Evolutionary conservation across 2,329 filamentous ascomycete species (phyloP), one percentile per base, ranked within the genome.

Genomic region (Fusarium guadeloupense): DNA sequence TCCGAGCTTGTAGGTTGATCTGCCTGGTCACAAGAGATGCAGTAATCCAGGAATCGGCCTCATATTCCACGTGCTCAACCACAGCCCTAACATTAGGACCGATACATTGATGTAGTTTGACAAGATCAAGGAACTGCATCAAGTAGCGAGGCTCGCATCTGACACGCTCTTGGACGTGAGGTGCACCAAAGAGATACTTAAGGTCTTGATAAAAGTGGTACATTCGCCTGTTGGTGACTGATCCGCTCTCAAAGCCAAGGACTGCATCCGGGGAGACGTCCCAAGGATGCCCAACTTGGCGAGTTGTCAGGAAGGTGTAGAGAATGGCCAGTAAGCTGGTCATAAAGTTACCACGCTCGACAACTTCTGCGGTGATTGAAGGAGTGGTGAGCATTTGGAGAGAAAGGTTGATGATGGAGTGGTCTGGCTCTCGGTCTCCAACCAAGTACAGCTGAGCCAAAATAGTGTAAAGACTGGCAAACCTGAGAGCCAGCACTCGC

Each of bases 141-240:
- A 97, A 83, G 70, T 99, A 99, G 54, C 93, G 86, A 47, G 90
- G 87, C 74, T 98, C 93, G 4, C 83, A 88, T 33, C 95, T 87
- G 60, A 98, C 85, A 47, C 89, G 87, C 66, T 92, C 87, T 72
- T 97, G 93, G 3, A 98, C 93, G 72, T 96, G 91, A 25, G 91
- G 87, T 1, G 93, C 96, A 35, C 90, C 87, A 61, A 98, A 91
- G 1, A 99, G 85, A 75, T 95, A 97, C 69, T 93, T 92, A 65
- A 98, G 82, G 73, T 99, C 95, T 55, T 93, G 85, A 77, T 98
- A 99, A 80, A 99, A 99, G 75, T 98, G 95, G 71, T 97, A 97
- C 83, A 99, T 93, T 28, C 95, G 87, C 41, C 95, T 84, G 74
- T 99, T 99, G 0, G 93, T 96, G 14, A 98, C 92, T 1, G 94